Evolutionary conservation across 306 rosid species (phyloP).

Genomic region (Vigna angularis): DNA sequence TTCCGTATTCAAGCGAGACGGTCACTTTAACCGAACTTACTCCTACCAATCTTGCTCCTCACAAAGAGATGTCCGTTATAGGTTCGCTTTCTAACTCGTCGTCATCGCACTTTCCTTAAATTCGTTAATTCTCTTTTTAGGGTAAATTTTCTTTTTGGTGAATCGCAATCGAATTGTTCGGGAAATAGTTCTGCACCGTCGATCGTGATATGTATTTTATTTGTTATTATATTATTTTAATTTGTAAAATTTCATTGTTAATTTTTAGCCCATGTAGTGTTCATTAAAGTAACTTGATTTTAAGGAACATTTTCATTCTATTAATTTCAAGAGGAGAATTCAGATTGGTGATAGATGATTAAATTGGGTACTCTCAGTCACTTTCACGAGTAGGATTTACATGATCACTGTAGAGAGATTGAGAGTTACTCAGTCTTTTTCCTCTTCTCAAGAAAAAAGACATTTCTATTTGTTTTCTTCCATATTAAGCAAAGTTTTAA

Average conservation of each 20-base stretch:
- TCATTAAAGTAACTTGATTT: background rate
- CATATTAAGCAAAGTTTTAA: background rate
- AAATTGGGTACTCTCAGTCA: conserved; percentile 1
- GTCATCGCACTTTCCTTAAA: background rate
- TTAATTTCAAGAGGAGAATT: conserved; percentile 21
- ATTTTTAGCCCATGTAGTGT: background rate
- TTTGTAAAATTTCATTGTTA: background rate
- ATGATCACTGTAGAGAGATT: conserved; percentile 14
- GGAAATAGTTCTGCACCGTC: background rate
- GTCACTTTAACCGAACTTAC: conserved; percentile 46
- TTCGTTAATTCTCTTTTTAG: background rate
- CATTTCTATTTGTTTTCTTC: conserved; percentile 3
- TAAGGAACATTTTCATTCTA: background rate
- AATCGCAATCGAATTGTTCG: conserved; percentile 15
- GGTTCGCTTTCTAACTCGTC: conserved; percentile 51
- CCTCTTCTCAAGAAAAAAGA: background rate
- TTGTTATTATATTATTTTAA: background rate
- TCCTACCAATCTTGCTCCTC: conserved; percentile 56
- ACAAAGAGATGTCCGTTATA: conserved; percentile 83
- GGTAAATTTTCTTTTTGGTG: background rate
- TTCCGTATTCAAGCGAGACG: conserved; percentile 50
- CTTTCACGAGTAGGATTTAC: conserved; percentile 25
- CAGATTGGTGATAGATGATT: conserved; percentile 11
- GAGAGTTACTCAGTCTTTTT: background rate
- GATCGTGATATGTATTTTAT: conserved; percentile 8